phyloP scores from a whole-genome alignment of 257 asterid genomes.

The Plectranthus barbatus region DNA sequence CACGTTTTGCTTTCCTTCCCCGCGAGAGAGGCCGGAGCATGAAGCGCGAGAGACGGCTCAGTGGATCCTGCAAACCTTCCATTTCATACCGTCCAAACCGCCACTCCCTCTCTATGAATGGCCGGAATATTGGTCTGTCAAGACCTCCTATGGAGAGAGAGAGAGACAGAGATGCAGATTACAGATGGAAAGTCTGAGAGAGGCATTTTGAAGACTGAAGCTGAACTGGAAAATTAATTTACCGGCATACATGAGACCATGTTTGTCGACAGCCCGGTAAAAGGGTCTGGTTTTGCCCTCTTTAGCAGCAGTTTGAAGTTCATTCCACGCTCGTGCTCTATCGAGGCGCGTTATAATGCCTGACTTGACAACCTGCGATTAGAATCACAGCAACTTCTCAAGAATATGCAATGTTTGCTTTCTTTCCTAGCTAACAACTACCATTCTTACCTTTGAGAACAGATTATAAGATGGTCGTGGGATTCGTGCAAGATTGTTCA shows the following conservation, averaged over 20 bases:
- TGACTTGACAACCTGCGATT: constrained; percentile 62
- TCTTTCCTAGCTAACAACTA: background rate
- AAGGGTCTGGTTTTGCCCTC: constrained; percentile 71
- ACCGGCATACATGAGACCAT: constrained; percentile 97
- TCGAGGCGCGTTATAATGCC: constrained; percentile 63
- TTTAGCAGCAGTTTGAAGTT: constrained; percentile 65
- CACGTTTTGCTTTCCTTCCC: constrained; percentile 29
- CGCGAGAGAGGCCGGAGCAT: constrained; percentile 38
- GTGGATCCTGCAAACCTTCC: constrained; percentile 92
- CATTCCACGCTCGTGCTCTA: constrained; percentile 65
- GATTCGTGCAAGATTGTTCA: constrained; percentile 61
- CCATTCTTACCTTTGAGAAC: constrained; percentile 50
- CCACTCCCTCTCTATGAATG: constrained; percentile 69
- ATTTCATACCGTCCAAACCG: constrained; percentile 86
- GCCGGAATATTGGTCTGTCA: constrained; percentile 59
- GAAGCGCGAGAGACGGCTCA: constrained; percentile 61
- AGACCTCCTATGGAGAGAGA: constrained; percentile 58
- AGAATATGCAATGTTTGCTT: background rate
- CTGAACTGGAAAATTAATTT: constrained; percentile 1
- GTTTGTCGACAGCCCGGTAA: constrained; percentile 63
- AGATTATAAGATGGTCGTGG: constrained; percentile 80
- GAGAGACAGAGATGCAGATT: background rate
- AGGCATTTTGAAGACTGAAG: background rate
- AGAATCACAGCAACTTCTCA: background rate
- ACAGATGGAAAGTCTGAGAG: too few species aligned